Evolutionary conservation across 768 basidiomycete species (phyloP).

Genomic region (Sarcodon aspratus): DNA sequence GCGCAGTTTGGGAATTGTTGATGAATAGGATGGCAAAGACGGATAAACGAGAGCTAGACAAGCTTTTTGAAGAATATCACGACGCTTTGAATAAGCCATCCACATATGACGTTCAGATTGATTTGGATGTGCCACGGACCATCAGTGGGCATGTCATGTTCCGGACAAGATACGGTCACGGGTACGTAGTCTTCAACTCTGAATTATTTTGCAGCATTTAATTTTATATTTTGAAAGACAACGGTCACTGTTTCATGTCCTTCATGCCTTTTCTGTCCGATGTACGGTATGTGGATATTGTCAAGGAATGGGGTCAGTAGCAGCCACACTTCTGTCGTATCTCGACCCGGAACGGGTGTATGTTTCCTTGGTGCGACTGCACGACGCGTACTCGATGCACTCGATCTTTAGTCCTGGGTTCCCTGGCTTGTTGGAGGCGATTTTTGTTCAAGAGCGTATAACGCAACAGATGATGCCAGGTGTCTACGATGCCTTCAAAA

Average conservation of each 20-base stretch:
- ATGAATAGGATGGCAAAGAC: conserved; percentile 43
- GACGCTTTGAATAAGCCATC: conserved; percentile 71
- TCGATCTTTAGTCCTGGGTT: conserved; percentile 88
- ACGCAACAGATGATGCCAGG: conserved; percentile 83
- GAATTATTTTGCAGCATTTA: neutral
- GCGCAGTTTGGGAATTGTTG: conserved; percentile 84
- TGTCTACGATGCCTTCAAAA: conserved; percentile 77
- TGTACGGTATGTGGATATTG: conserved; percentile 89
- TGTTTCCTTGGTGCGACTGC: conserved; percentile 74
- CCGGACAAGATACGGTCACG: conserved; percentile 89
- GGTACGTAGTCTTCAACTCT: conserved; percentile 39
- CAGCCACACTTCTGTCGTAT: conserved; percentile 89
- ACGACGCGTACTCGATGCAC: conserved; percentile 84
- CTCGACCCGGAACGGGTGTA: conserved; percentile 86
- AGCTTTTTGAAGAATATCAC: conserved; percentile 39
- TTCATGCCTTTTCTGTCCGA: conserved; percentile 83
- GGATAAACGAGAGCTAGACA: conserved; percentile 31
- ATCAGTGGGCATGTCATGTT: conserved; percentile 94
- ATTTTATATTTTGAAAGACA: conserved; percentile 43
- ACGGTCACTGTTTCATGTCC: conserved; percentile 88
- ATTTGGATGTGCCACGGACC: conserved; percentile 93
- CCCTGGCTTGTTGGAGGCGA: conserved; percentile 90
- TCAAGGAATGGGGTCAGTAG: conserved; percentile 98
- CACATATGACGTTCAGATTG: conserved; percentile 91
- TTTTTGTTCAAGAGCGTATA: conserved; percentile 89